These are phyloP conservation scores for Crithidia sp. DNA, from an alignment of 208 protist genomes.

Conservation along the genomic window DNA sequence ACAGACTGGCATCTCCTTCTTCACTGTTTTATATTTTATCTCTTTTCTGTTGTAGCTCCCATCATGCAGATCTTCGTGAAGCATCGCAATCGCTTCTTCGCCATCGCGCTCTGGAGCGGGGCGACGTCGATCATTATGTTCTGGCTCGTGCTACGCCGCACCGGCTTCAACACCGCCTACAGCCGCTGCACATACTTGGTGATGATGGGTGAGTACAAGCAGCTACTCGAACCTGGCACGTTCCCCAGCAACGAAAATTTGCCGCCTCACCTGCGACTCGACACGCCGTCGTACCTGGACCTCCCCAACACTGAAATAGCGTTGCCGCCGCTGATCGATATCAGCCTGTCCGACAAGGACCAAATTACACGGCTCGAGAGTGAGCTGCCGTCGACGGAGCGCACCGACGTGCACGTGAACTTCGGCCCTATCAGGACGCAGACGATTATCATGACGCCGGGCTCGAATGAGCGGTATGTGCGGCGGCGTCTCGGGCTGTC, in stretches of 20 bases:
- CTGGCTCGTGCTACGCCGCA: conserved; percentile 79
- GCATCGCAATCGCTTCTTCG: conserved; percentile 67
- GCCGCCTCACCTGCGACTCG: conserved; percentile 83
- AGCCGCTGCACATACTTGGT: conserved; percentile 78
- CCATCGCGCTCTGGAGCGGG: conserved; percentile 66
- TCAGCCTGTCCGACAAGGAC: conserved; percentile 59
- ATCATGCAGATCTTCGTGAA: conserved; percentile 77
- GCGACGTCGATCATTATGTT: conserved; percentile 71
- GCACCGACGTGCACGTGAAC: conserved; percentile 70
- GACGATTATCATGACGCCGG: conserved; percentile 78
- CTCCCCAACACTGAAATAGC: conserved; percentile 79
- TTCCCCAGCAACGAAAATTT: conserved; percentile 75
- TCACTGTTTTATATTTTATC: neutral
- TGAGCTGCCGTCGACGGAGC: conserved; percentile 61
- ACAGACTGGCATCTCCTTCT: neutral
- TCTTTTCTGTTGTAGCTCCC: neutral
- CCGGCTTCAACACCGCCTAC: conserved; percentile 85
- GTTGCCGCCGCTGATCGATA: conserved; percentile 76
- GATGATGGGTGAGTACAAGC: conserved; percentile 87
- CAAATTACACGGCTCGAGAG: conserved; percentile 63
- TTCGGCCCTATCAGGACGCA: conserved; percentile 79
- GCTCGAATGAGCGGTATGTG: conserved; percentile 79
- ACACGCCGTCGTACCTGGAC: conserved; percentile 79
- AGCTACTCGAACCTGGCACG: conserved; percentile 74
- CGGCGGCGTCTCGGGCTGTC: conserved; percentile 68